Percentiles rank a stretch among this genome's conserved stretches.
phyloP scores from a whole-genome alignment of 2,329 filamentous ascomycete species.

The Cryphonectria japonica region DNA sequence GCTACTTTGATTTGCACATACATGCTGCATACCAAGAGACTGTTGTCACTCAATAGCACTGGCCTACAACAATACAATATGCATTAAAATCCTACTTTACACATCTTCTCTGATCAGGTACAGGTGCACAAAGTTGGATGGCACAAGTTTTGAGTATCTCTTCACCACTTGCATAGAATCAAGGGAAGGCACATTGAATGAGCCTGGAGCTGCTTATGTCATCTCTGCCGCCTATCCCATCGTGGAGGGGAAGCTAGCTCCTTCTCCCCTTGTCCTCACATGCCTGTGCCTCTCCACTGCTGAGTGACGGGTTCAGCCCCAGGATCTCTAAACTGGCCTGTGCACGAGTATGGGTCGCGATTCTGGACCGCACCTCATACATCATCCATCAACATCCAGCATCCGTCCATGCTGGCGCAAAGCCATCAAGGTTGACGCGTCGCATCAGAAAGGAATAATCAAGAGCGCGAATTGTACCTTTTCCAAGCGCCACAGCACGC shows the following conservation, averaged over 20 bases:
- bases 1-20: background rate
- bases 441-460: background rate
- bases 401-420: background rate
- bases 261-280: background rate
- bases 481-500: background rate
- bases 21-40: too few relatives aligned
- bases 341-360: conserved; percentile 12
- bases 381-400: conserved; percentile 3
- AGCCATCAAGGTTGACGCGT: conserved; percentile 4
- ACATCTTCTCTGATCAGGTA: background rate
- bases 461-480: background rate
- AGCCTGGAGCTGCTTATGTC: conserved; percentile 5
- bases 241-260: background rate
- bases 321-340: conserved; percentile 1
- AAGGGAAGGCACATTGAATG: background rate
- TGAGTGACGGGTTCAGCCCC: background rate
- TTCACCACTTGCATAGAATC: background rate
- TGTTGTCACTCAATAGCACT: background rate
- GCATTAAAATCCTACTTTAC: background rate
- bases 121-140: background rate
- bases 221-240: background rate
- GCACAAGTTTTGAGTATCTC: background rate
- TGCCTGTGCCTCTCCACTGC: conserved; percentile 6
- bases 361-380: conserved; percentile 1
- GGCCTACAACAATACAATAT: background rate